A percentile compares a stretch with the other conserved stretches of the same genome.
Conservation (phyloP, 805 yeast genomes). For the Wickerhamomyces hampshirensis region DNA sequence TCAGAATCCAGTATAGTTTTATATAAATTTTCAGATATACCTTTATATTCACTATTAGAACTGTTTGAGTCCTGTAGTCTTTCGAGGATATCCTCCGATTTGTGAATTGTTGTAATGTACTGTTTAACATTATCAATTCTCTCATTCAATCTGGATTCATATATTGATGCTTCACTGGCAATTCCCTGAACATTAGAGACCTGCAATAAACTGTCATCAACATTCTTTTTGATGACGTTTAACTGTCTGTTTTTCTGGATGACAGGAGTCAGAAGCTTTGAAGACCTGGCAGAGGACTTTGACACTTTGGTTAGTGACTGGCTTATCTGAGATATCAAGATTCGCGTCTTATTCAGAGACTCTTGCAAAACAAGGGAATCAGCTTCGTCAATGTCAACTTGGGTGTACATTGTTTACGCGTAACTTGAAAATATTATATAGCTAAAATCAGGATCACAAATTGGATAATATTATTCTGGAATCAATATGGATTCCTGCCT, state of each 20-base stretch:
- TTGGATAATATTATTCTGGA: no score
- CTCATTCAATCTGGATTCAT: conserved; percentile 31
- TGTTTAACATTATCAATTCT: conserved; percentile 29
- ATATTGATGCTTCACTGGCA: conserved; percentile 39
- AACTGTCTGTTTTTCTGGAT: conserved; percentile 55
- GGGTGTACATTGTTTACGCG: background rate
- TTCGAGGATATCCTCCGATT: conserved; percentile 42
- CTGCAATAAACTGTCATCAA: conserved; percentile 47
- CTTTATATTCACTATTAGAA: conserved; percentile 47
- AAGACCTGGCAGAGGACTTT: conserved; percentile 49
- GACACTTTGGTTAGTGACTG: conserved; percentile 51
- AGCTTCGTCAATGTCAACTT: conserved; percentile 66
- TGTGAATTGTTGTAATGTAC: conserved; percentile 36
- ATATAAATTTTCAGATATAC: conserved; percentile 58
- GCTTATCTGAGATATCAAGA: conserved; percentile 50
- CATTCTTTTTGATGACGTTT: conserved; percentile 49
- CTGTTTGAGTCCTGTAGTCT: conserved; percentile 31
- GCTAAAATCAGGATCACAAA: no score
- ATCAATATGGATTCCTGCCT: no score
- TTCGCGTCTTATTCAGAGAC: conserved; percentile 54
- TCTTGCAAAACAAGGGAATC: conserved; percentile 81
- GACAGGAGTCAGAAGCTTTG: conserved; percentile 65
- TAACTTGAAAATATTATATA: no score
- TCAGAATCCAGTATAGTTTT: conserved; percentile 55
- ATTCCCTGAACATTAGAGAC: conserved; percentile 46